Evolutionary conservation across 2,329 filamentous ascomycete genomes (phyloP).

Genomic region (Paraphoma chrysanthemicola): DNA sequence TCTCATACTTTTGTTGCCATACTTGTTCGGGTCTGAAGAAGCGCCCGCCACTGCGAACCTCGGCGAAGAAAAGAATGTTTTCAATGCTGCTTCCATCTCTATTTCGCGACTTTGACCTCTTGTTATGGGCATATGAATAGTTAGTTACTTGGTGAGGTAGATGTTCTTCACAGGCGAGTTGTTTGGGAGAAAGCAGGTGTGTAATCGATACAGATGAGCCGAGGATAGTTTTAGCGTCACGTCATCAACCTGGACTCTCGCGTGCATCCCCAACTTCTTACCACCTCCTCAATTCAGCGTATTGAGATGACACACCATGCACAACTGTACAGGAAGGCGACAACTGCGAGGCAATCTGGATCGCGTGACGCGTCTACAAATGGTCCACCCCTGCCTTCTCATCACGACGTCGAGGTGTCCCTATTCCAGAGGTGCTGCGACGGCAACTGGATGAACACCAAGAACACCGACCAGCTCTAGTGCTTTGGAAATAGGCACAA

Average conservation of each 20-base stretch:
- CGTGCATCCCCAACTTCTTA: background rate
- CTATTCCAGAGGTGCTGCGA: too few relatives aligned
- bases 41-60: slow-evolving; percentile 90
- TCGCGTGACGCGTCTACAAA: too few relatives aligned
- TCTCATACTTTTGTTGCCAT: slow-evolving; percentile 79
- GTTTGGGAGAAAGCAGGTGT: background rate
- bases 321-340: background rate
- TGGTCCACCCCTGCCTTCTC: too few relatives aligned
- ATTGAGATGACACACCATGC: background rate
- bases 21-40: slow-evolving; percentile 83
- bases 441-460: too few relatives aligned
- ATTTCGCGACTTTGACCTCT: slow-evolving; percentile 27
- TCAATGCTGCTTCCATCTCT: slow-evolving; percentile 72
- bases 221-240: background rate
- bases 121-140: slow-evolving; percentile 31
- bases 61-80: slow-evolving; percentile 79
- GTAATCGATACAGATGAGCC: background rate
- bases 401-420: too few relatives aligned
- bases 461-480: too few relatives aligned
- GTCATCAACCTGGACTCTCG: background rate
- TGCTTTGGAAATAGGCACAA: too few relatives aligned
- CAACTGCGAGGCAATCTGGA: too few relatives aligned
- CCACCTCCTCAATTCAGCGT: background rate
- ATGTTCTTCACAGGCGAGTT: background rate
- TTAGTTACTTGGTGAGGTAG: background rate